Evolutionary conservation across 2,329 filamentous ascomycete genomes (phyloP).

Genomic region (Cordyceps javanica): DNA sequence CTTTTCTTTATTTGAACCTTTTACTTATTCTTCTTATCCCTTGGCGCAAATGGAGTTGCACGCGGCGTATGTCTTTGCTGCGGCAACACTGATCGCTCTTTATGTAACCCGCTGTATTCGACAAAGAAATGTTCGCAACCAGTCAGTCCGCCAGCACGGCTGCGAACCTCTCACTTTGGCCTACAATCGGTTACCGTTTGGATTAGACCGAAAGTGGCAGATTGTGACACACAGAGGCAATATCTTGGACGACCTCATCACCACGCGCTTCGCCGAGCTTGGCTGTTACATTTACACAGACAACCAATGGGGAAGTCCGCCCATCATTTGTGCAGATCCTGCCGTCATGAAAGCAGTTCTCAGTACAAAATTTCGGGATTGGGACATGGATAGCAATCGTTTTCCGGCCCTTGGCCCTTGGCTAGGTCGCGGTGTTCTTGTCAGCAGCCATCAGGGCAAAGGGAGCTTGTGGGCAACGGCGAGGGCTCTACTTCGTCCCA

Average conservation of each 20-base stretch:
- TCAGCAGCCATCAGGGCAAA: slow-evolving; percentile 5
- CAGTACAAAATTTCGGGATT: slow-evolving; percentile 1
- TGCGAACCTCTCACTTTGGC: background rate
- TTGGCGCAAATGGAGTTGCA: background rate
- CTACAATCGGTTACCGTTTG: background rate
- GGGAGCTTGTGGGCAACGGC: background rate
- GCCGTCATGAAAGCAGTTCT: background rate
- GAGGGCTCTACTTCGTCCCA: background rate
- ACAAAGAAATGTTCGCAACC: background rate
- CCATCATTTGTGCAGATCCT: slow-evolving; percentile 6
- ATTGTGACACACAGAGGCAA: slow-evolving; percentile 1
- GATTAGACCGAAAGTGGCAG: slow-evolving; percentile 2
- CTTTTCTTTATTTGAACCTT: no score
- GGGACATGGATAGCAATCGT: slow-evolving; percentile 7
- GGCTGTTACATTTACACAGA: slow-evolving; percentile 1
- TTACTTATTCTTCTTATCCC: background rate
- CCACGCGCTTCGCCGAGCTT: background rate
- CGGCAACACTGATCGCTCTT: background rate
- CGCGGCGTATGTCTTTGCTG: background rate
- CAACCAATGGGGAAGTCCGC: slow-evolving; percentile 1
- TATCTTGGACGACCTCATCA: slow-evolving; percentile 8
- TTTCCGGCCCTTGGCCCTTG: slow-evolving; percentile 4
- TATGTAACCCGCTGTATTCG: background rate
- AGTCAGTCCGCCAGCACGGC: background rate
- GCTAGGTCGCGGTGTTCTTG: slow-evolving; percentile 3